Evolutionary conservation across 2,329 filamentous ascomycete genomes (phyloP).

Genomic region (Botrytis squamosa): DNA sequence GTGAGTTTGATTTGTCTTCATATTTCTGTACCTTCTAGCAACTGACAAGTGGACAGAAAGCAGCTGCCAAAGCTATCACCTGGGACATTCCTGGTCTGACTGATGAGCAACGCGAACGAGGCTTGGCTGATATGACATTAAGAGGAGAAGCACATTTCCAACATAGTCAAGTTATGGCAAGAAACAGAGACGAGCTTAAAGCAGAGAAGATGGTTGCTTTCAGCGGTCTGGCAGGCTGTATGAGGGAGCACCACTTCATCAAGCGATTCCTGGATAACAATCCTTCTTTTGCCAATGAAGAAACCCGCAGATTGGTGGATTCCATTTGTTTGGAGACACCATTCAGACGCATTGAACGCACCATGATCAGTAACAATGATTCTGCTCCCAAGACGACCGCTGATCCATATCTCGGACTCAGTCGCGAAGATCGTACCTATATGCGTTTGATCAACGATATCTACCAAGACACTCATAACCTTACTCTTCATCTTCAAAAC

Average conservation of each 20-base stretch:
- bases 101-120: constrained; percentile 4
- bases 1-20: constrained; percentile 23
- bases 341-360: constrained; percentile 3
- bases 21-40: too few species aligned
- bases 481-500: constrained; percentile 11
- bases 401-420: constrained; percentile 6
- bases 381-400: not conserved
- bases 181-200: not conserved
- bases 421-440: constrained; percentile 1
- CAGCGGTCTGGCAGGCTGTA: not conserved
- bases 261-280: not conserved
- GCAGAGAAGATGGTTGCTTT: constrained; percentile 14
- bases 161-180: constrained; percentile 9
- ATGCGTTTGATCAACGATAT: constrained; percentile 14
- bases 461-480: constrained; percentile 9
- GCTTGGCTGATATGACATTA: not conserved
- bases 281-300: not conserved
- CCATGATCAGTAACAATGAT: constrained; percentile 6
- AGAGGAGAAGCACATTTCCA: constrained; percentile 14
- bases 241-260: constrained; percentile 13
- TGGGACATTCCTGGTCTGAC: constrained; percentile 1
- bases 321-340: constrained; percentile 1
- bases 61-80: constrained; percentile 12
- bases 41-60: constrained; percentile 1
- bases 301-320: not conserved